Percentiles rank a stretch among this genome's conserved stretches.
Evolutionary conservation across 176 grass and related monocot species (phyloP).

Genomic region (Triticum turgidum): DNA sequence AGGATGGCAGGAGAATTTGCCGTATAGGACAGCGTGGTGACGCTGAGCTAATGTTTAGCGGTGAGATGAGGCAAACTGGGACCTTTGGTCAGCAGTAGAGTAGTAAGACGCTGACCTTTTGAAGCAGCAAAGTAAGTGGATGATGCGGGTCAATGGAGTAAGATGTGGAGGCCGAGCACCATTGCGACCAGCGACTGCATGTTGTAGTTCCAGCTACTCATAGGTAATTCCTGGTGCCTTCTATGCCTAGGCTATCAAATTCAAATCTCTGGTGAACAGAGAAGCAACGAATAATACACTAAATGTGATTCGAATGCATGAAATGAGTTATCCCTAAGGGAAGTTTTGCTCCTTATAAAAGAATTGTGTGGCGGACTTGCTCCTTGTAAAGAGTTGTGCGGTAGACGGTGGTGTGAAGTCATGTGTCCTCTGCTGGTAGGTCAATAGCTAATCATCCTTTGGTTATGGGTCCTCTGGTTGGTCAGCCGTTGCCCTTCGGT

Average conservation of each 20-base stretch:
- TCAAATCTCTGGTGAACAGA: not conserved
- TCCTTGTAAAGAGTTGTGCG: not conserved
- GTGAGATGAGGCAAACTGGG: too few relatives aligned
- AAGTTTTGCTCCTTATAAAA: not conserved
- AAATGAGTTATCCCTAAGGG: not conserved
- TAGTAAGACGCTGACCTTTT: too few relatives aligned
- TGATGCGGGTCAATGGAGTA: not conserved
- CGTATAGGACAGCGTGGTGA: too few relatives aligned
- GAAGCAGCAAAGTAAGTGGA: not conserved
- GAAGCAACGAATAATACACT: not conserved
- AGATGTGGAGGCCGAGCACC: not conserved
- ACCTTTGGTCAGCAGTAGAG: too few relatives aligned
- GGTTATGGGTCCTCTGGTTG: too few relatives aligned
- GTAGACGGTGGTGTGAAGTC: not conserved
- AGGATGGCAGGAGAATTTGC: too few relatives aligned
- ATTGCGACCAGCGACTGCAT: not conserved
- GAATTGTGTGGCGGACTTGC: not conserved
- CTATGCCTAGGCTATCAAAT: not conserved
- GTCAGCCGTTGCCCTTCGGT: too few relatives aligned
- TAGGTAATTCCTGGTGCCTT: not conserved
- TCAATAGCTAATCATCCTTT: not conserved
- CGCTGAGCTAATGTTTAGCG: too few relatives aligned
- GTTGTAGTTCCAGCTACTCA: constrained; percentile 2
- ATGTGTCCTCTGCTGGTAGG: not conserved
- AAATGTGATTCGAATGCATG: not conserved